phyloP scores from a whole-genome alignment of 305 asterid species.

The Solanum hybrid region DNA sequence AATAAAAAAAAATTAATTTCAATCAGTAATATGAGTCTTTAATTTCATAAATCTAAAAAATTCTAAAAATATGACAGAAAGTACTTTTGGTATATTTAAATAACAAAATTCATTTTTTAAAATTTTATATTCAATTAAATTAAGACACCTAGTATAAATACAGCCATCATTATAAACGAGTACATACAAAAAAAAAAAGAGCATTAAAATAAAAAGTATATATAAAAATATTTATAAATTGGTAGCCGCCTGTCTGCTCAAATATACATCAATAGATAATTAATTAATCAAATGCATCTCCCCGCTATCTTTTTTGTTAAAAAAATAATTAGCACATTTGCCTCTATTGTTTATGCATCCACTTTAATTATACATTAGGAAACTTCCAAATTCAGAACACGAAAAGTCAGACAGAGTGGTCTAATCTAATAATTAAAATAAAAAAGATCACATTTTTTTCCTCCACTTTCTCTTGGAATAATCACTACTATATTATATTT shows the following conservation, averaged over 20 bases:
- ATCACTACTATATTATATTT: neutral
- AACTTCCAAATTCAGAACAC: neutral
- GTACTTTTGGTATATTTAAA: neutral
- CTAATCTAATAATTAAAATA: neutral
- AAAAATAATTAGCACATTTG: neutral
- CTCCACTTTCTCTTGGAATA: neutral
- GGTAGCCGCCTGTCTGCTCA: neutral
- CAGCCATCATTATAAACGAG: neutral
- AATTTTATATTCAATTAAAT: neutral
- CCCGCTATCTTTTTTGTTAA: neutral
- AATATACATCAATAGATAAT: neutral
- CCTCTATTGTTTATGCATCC: neutral
- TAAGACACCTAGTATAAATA: neutral
- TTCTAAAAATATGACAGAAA: neutral
- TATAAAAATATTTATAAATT: neutral
- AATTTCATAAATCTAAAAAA: too few species aligned
- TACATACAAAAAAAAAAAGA: neutral
- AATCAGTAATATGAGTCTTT: too few species aligned
- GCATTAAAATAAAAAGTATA: neutral
- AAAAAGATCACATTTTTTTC: neutral
- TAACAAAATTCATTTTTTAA: neutral
- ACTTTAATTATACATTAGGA: neutral
- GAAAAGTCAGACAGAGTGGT: neutral
- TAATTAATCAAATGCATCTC: neutral
- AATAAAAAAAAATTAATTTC: too few species aligned